Base-by-base conservation (phyloP, 108 stramenopile genomes). In the Stephanodiscus triporus region DNA sequence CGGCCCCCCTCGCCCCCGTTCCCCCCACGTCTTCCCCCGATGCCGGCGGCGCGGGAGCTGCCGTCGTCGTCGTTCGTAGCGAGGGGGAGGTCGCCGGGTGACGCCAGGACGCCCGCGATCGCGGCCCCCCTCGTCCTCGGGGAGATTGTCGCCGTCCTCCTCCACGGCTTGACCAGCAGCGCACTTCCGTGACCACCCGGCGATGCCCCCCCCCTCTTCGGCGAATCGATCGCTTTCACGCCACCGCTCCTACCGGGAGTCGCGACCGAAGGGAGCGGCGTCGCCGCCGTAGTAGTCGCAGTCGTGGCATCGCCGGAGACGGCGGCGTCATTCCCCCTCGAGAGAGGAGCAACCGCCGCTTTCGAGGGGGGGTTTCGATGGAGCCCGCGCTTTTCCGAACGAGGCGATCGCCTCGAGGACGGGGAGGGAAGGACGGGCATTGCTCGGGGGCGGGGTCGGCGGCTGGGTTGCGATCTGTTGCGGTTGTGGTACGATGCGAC, bases 91-190 rank as follows among this genome's bases (percentile, higher is more conserved):
- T 59, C 58, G 29, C 58, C 34, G 16, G 64, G 49, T n/a, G 64
- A 66, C 27, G 49, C 26, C 64, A 66, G 49, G n/a, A 7, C 30
- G 13, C 47, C 19, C 7, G 34, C 70, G 34, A 71, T 71, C 8
- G 70, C 45, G 22, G 29, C 27, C 8, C 70, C 59, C 32, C 60
- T 59, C 0, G 70, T 50, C 47, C 19, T 59, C 47, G 70, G 70
- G 9, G 70, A 62, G 26, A 71, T 61, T 42, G 13, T 38, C 10
- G 34, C 6, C 24, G 34, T n/a, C 34, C 19, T 67, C 50, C 19
- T 42, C 29, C 23, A 24, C 24, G 20, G 51, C 4, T n/a, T 3
- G 14, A 47, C 27, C 19, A 60, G 16, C 20, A 7, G 27, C 20
- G 36, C 49, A 5, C 30, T 34, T 32, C 19, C 27, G n/a, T 26